phyloP scores from a whole-genome alignment of 169 alveolate genomes.

The Eimeria brunetti region DNA sequence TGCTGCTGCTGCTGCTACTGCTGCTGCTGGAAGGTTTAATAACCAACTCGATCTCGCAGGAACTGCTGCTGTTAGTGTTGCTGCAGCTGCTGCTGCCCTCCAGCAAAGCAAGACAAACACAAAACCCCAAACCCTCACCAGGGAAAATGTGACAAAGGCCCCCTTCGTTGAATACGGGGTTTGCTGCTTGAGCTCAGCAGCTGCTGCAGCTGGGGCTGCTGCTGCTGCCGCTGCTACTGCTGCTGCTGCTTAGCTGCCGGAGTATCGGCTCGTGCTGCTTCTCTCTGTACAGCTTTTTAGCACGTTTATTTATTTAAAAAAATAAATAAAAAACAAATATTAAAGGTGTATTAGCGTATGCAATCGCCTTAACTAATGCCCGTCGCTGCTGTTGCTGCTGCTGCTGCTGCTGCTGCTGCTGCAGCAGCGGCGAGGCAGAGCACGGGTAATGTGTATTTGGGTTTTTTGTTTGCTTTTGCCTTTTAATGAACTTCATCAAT shows the following conservation, averaged over 20 bases:
- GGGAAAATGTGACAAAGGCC: neutral
- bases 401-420: neutral
- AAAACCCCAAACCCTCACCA: neutral
- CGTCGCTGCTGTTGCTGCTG: neutral
- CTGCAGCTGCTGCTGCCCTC: conserved; percentile 13
- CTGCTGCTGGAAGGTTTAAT: neutral
- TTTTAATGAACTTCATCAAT: no score
- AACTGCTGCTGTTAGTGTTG: conserved; percentile 5
- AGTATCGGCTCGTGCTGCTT: neutral
- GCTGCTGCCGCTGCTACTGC: neutral
- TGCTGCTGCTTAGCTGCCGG: neutral
- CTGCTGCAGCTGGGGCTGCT: neutral
- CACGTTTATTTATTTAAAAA: no score
- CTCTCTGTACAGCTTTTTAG: neutral
- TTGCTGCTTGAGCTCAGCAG: neutral
- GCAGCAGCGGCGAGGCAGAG: neutral
- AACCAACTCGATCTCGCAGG: neutral
- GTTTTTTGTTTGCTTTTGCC: no score
- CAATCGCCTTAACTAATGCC: no score
- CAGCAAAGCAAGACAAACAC: neutral
- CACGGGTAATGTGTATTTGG: neutral
- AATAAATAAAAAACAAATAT: no score
- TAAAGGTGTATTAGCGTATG: no score
- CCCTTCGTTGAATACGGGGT: neutral
- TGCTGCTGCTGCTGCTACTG: neutral